Evolutionary conservation across 495 filamentous ascomycete species (phyloP), one percentile per base, ranked within the genome.

Genomic region (Trichoderma asperelloides): DNA sequence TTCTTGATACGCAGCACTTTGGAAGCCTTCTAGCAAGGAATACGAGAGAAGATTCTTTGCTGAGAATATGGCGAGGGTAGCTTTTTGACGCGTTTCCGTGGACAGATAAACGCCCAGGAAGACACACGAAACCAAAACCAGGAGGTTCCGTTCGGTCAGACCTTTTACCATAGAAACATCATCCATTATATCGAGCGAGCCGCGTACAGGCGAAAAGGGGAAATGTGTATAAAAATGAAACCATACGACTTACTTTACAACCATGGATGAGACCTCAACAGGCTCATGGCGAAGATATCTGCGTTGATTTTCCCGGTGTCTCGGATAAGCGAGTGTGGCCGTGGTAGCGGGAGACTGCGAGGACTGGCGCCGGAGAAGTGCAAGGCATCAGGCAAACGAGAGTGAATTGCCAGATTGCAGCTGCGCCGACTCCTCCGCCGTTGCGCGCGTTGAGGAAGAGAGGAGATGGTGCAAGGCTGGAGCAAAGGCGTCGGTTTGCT

Each of bases 1-100:
- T 11, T 11, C 47, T 69, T 39, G 51, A 21, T 16, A 28, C 68
- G 69, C 64, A 68, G 66, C 69, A 60, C 27, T 28, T 7, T 37
- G 30, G 55, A 60, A 28, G 47, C 55, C 55, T 65, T 62, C 65
- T 41, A 39, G n/a, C 60, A 57, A 45, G 60, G 18, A 63, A 57
- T 47, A 62, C 27, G 64, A 64, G 47, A 25, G 45, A 18, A 23
- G 68, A 68, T 69, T 67, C 70, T 68, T 66, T 70, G 70, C 68
- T 65, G 66, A 45, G 13, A 65, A 66, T 69, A 51, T 39, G 21
- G 55, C 51, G 4, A 67, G 67, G 66, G 70, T 21, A 13, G 27
- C 55, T 60, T 12, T 25, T 18, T 60, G 55, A 60, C 55, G 16
- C 55, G 55, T 28, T 27, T 9, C 25, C 23, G 27, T 60, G 27